phyloP scores from a whole-genome alignment of 2,329 filamentous ascomycete species.

The Fusarium nodosum region DNA sequence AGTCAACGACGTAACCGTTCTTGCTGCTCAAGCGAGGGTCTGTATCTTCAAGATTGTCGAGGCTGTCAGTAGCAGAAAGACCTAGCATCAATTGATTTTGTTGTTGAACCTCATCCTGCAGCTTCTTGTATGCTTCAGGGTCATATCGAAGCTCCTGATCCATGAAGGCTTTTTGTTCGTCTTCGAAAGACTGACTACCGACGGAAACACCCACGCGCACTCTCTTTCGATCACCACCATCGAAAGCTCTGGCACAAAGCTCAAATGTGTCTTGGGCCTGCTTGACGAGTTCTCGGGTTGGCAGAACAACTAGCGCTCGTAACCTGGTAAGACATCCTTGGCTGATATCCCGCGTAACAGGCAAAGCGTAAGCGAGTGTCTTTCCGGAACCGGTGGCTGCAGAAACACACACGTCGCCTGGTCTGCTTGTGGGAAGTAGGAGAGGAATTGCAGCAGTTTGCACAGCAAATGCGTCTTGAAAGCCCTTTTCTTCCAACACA shows the following conservation, averaged over 20 bases:
- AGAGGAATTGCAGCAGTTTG: constrained; percentile 76
- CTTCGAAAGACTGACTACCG: constrained; percentile 81
- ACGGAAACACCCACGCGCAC: constrained; percentile 86
- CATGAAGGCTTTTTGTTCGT: constrained; percentile 67
- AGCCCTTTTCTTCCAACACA: constrained; percentile 72
- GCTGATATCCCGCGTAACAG: constrained; percentile 83
- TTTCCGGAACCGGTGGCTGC: constrained; percentile 97
- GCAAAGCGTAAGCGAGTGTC: constrained; percentile 90
- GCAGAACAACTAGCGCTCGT: constrained; percentile 86
- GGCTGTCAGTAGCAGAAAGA: constrained; percentile 33
- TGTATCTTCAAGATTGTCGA: constrained; percentile 39
- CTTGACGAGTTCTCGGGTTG: constrained; percentile 89
- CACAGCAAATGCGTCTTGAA: constrained; percentile 60
- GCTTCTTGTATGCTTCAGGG: constrained; percentile 64
- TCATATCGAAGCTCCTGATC: constrained; percentile 71
- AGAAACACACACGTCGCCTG: constrained; percentile 88
- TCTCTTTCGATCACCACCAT: constrained; percentile 69
- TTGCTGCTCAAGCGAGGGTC: constrained; percentile 54
- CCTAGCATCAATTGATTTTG: constrained; percentile 17
- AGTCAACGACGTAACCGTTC: constrained; percentile 70
- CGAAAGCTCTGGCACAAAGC: constrained; percentile 74
- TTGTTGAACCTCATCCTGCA: constrained; percentile 45
- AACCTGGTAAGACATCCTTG: constrained; percentile 74
- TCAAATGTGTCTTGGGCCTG: constrained; percentile 87
- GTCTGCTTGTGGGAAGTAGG: constrained; percentile 74